phyloP scores from a whole-genome alignment of 192 early-diverging fungal genomes.

The Coemansia sp. region DNA sequence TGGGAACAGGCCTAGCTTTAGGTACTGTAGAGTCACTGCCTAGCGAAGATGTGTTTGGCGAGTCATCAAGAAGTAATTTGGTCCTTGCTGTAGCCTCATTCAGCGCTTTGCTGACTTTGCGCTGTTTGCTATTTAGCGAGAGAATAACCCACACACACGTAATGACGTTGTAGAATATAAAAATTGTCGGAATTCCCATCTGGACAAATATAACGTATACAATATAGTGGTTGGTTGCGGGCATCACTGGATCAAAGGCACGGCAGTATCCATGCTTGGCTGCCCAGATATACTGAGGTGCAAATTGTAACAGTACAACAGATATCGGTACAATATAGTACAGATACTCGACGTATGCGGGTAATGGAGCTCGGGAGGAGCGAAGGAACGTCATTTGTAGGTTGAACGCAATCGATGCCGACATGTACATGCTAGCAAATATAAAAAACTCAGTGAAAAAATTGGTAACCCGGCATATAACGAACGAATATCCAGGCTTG shows the following conservation, averaged over 20 bases:
- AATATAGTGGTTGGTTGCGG: slow-evolving; percentile 18
- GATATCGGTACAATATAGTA: slow-evolving; percentile 27
- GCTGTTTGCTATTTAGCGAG: slow-evolving; percentile 28
- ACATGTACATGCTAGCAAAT: slow-evolving; percentile 26
- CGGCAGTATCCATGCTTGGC: slow-evolving; percentile 14
- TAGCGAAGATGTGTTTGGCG: not conserved
- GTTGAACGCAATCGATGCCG: slow-evolving; percentile 38
- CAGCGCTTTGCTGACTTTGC: slow-evolving; percentile 13
- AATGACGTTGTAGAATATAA: slow-evolving; percentile 33
- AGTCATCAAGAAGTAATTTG: slow-evolving; percentile 1
- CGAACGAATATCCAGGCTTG: too few relatives aligned
- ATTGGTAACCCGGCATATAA: too few relatives aligned
- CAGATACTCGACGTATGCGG: slow-evolving; percentile 29
- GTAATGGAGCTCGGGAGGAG: slow-evolving; percentile 13
- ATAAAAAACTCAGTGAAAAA: slow-evolving; percentile 22
- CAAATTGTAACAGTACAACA: slow-evolving; percentile 11
- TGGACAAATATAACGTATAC: slow-evolving; percentile 13
- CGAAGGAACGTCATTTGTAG: slow-evolving; percentile 36
- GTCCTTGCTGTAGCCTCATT: slow-evolving; percentile 9
- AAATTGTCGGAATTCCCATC: slow-evolving; percentile 19
- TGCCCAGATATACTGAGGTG: slow-evolving; percentile 18
- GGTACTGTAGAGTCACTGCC: not conserved
- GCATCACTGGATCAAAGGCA: slow-evolving; percentile 13
- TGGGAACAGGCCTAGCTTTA: not conserved
- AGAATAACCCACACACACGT: slow-evolving; percentile 15